Evolutionary conservation across 2,329 filamentous ascomycete species (phyloP), one percentile per base, ranked within the genome.

Genomic region (Aspergillus pseudoterreus): DNA sequence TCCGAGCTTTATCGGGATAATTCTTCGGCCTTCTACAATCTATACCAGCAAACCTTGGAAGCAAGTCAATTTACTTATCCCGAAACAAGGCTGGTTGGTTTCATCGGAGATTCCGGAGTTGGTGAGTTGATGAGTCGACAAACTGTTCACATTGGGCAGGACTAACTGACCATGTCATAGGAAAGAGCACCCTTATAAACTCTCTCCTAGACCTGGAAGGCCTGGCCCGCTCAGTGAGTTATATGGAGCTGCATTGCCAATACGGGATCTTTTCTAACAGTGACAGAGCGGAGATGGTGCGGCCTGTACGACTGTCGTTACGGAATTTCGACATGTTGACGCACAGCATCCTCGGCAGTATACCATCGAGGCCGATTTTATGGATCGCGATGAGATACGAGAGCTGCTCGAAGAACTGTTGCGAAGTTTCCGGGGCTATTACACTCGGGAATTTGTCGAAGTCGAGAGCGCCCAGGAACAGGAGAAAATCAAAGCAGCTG

Each of bases 261-360:
- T 6, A 6, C 14, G 1, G 2, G 39, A 17, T 27, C 17, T 21
- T 32, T 33, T 32, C 14, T 14, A 6, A 21, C 27, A 32, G 10
- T 8, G n/a, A 4, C 17, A 60, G 59, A 54, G 47, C 21, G 48
- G 52, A 19, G 50, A 49, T 43, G 56, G 51, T 2, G 10, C 30
- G 1, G 59, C 59, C 21, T 62, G 58, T 39, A 62, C 59, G 5
- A 56, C 47, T 10, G 54, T 62, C 8, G 55, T 58, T 5, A 59
- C 57, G 2, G 58, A 62, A 12, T 61, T 58, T 27, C 55, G 58
- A 17, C 15, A 48, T 6, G 11, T 50, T 1, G 53, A 60, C 52
- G 45, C 43, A 0, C 6, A 22, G 2, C 55, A 59, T 36, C 51
- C 44, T 2, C 15, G 45, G 15, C 24, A 42, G 2, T 61, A 54